Base-by-base conservation (phyloP, 345 rosid species). In the Cardamine occulta region DNA sequence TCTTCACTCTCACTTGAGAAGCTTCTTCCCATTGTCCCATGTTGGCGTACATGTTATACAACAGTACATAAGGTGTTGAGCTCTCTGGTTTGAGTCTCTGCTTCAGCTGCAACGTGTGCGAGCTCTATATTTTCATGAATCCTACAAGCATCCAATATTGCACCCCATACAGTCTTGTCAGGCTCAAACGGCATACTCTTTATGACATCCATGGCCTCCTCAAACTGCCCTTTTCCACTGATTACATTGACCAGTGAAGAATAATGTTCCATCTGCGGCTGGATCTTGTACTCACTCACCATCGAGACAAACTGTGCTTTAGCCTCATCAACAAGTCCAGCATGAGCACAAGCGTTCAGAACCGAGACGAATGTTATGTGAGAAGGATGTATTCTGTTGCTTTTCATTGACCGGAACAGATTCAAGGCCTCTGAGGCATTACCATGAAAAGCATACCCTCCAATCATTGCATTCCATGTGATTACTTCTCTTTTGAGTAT, bases 391-490 rank as follows among this genome's bases (percentile, higher is more conserved):
- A 91, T 85, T 34, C 69, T 67, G 44, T 61, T 69, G 34, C 72
- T 66, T 68, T 75, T 89, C 94, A 91, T 89, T 77, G 71, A 47
- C 44, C 74, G 10, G 64, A 86, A 89, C 47, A 89, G 68, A 57
- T 82, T 65, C 21, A 89, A 78, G 74, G 94, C 91, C 76, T 87
- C 88, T 2, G 66, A 44, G 28, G 86, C 84, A 60, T 82, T 78
- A 58, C 93, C 93, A 69, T 91, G 91, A 57, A 87, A 85, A 47
- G 97, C 87, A 54, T 84, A 91, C 28, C 92, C 97, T 74, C 97
- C 89, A 29, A 91, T 91, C 88, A 89, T 91, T 18, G 94, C 94
- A 76, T 91, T 91, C 94, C 97, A 91, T 34, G 94, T 77, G 74
- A 89, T 78, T 8, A 91, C 92, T 76, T 86, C 86, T 75, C 80